Evolutionary conservation across 1,284 basidiomycete species (phyloP).

Genomic region (Cutaneotrichosporon cutaneum): DNA sequence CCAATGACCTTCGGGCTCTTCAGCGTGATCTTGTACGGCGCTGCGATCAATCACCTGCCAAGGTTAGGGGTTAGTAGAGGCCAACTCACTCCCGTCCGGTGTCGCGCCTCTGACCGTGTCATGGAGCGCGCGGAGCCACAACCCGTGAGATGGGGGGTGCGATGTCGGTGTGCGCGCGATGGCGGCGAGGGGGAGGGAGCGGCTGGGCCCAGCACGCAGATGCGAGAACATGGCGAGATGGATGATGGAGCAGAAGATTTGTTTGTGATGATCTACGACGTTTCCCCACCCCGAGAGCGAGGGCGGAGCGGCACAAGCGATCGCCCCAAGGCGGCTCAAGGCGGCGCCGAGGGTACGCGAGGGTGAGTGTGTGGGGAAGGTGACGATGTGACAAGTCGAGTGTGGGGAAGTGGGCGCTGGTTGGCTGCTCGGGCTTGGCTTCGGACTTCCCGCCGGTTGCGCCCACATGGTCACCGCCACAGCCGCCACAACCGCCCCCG

Average conservation of each 20-base stretch:
- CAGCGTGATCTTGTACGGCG: constrained; percentile 47
- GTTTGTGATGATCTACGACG: neutral
- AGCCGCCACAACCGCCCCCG: too few relatives aligned
- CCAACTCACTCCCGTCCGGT: constrained; percentile 20
- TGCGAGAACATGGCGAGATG: neutral
- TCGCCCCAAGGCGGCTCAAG: neutral
- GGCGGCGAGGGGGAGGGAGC: neutral
- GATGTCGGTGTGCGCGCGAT: neutral
- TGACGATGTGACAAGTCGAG: too few relatives aligned
- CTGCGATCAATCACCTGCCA: constrained; percentile 2
- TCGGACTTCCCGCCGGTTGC: neutral
- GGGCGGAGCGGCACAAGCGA: too few relatives aligned
- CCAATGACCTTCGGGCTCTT: constrained; percentile 61
- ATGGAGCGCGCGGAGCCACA: constrained; percentile 12
- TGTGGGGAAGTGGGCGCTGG: neutral
- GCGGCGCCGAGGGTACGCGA: too few relatives aligned
- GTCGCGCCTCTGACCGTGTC: constrained; percentile 45
- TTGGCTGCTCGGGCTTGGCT: neutral
- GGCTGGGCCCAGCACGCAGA: neutral
- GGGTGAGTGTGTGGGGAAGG: neutral
- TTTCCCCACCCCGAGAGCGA: neutral
- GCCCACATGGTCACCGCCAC: too few relatives aligned
- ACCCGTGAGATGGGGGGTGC: neutral
- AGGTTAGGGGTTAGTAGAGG: neutral
- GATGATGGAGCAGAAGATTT: neutral